Conservation (phyloP, 225 moss, liverwort and hornwort genomes). For the Ulota crispa region DNA sequence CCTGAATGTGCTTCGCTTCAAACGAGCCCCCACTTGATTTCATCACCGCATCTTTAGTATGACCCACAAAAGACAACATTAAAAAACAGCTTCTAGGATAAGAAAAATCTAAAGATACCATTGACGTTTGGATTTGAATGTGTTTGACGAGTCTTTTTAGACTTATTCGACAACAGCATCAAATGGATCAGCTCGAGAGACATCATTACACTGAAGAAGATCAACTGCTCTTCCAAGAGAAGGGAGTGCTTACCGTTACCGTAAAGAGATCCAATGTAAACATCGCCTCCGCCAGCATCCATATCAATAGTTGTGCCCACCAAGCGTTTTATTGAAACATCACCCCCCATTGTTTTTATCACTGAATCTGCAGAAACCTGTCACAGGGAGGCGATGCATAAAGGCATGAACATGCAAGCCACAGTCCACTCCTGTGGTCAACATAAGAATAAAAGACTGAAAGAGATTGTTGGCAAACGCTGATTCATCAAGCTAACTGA, state of each 20-base stretch:
- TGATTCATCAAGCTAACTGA: background rate
- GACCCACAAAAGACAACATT: constrained; percentile 4
- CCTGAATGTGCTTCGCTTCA: constrained; percentile 78
- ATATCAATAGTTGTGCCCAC: constrained; percentile 64
- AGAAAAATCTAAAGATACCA: background rate
- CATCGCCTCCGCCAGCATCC: constrained; percentile 66
- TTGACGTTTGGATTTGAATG: background rate
- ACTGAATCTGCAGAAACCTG: constrained; percentile 68
- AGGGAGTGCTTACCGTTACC: constrained; percentile 49
- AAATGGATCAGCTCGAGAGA: constrained; percentile 16
- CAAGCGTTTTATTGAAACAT: constrained; percentile 55
- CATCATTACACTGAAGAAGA: constrained; percentile 1
- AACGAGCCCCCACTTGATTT: constrained; percentile 76
- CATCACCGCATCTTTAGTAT: constrained; percentile 55
- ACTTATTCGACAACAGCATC: background rate
- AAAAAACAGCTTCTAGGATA: background rate
- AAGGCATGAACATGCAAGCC: constrained; percentile 20
- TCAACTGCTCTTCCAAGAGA: background rate
- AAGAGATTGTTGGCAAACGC: background rate
- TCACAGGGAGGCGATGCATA: background rate
- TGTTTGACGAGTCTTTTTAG: background rate
- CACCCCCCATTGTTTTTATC: constrained; percentile 67
- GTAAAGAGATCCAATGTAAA: constrained; percentile 70
- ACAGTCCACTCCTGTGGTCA: background rate
- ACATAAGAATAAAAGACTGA: background rate